Evolutionary conservation across 805 yeast species (phyloP).

Genomic region (Sugiyamaella smithiae): DNA sequence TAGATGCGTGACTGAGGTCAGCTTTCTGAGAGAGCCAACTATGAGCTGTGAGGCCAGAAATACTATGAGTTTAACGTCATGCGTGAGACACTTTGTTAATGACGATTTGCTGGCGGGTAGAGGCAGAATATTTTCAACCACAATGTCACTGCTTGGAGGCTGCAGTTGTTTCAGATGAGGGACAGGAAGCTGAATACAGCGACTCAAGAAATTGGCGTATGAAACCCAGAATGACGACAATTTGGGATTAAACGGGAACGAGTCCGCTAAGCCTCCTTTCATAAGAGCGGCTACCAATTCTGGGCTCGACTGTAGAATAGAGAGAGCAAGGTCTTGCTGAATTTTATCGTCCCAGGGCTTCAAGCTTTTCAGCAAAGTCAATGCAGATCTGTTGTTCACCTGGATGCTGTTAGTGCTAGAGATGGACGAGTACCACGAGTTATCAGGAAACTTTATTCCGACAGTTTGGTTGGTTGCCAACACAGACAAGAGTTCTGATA

Average conservation of each 20-base stretch:
- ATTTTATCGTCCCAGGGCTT: conserved; percentile 78
- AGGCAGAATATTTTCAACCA: conserved; percentile 62
- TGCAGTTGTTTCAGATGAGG: conserved; percentile 37
- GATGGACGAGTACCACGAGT: conserved; percentile 30
- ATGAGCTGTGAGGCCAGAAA: conserved; percentile 66
- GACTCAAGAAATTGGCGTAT: conserved; percentile 58
- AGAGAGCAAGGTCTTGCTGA: conserved; percentile 55
- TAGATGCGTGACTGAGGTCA: conserved; percentile 40
- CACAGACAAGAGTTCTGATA: conserved; percentile 47
- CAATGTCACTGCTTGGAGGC: conserved; percentile 37
- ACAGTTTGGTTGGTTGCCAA: conserved; percentile 44
- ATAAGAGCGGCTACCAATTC: conserved; percentile 72
- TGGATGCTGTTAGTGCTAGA: conserved; percentile 13
- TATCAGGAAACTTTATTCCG: conserved; percentile 34
- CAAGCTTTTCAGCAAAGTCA: conserved; percentile 57
- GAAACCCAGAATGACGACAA: conserved; percentile 82
- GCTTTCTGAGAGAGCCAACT: conserved; percentile 51
- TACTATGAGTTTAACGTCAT: conserved; percentile 49
- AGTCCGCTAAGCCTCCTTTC: conserved; percentile 20
- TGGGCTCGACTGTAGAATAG: conserved; percentile 52
- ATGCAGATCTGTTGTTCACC: conserved; percentile 67
- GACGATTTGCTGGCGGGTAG: conserved; percentile 57
- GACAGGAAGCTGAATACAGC: conserved; percentile 55
- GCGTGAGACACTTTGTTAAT: conserved; percentile 56
- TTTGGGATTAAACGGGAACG: conserved; percentile 66